These are phyloP conservation scores for Lasiodiplodia sp. DNA, from an alignment of 2,329 filamentous ascomycete species.

Conservation along the genomic window DNA sequence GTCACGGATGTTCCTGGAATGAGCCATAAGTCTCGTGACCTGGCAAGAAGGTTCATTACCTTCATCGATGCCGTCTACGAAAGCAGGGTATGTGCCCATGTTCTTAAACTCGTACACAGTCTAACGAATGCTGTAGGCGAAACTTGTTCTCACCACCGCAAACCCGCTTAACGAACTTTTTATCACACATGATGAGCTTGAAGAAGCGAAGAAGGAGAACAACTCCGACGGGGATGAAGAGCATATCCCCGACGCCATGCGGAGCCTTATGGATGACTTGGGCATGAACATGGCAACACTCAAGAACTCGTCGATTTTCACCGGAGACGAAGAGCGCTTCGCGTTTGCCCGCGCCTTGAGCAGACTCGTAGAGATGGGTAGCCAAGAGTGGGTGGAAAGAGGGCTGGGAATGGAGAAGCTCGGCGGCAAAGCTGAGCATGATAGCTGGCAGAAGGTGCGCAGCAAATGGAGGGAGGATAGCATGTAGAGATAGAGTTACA, in stretches of 20 bases:
- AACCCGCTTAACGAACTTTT: conserved; percentile 70
- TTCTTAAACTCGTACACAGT: background rate
- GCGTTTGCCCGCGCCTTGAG: conserved; percentile 91
- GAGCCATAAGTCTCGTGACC: conserved; percentile 84
- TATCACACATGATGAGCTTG: conserved; percentile 47
- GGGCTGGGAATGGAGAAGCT: conserved; percentile 69
- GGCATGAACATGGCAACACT: conserved; percentile 84
- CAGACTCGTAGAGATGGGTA: conserved; percentile 89
- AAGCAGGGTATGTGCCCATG: conserved; percentile 55
- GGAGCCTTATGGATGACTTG: conserved; percentile 84
- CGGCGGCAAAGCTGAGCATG: conserved; percentile 70
- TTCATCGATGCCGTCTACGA: conserved; percentile 98
- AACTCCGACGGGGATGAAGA: conserved; percentile 53
- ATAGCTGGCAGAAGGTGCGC: conserved; percentile 70
- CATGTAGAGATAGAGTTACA: conserved; percentile 17
- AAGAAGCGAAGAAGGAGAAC: conserved; percentile 52
- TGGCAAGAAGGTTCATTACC: conserved; percentile 93
- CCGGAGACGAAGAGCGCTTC: conserved; percentile 94
- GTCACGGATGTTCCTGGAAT: conserved; percentile 92
- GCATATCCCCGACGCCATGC: conserved; percentile 73
- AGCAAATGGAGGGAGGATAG: conserved; percentile 66
- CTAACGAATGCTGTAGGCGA: conserved; percentile 68
- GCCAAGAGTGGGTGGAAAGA: conserved; percentile 91
- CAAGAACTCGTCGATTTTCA: conserved; percentile 86
- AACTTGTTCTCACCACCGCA: conserved; percentile 89